Conservation (phyloP, 2,329 filamentous ascomycete species). For the Neurospora crassa region DNA sequence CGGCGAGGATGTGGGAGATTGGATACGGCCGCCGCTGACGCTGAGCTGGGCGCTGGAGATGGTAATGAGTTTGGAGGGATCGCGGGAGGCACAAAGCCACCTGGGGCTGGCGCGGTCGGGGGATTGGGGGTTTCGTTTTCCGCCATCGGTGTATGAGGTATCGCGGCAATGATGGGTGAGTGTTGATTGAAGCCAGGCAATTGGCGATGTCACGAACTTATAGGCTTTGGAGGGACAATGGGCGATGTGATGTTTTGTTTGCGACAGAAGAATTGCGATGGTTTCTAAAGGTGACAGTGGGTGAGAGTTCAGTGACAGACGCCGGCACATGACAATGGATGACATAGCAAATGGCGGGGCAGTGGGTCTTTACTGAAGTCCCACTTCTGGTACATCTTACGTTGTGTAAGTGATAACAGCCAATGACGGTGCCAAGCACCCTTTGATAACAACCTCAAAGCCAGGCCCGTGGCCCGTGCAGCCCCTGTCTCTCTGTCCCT, state of each 20-base stretch:
- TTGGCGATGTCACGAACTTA: background rate
- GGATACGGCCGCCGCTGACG: conserved; percentile 30
- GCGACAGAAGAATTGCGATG: background rate
- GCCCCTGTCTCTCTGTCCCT: background rate
- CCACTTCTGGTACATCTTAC: background rate
- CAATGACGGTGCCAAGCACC: background rate
- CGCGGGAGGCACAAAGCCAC: conserved; percentile 40
- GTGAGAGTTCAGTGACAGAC: background rate
- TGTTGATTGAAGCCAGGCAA: background rate
- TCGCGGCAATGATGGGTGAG: background rate
- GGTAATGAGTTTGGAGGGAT: conserved; percentile 27
- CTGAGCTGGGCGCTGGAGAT: conserved; percentile 44
- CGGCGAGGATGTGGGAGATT: conserved; percentile 46
- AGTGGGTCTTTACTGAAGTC: background rate
- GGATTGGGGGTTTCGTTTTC: conserved; percentile 6
- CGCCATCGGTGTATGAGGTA: conserved; percentile 17
- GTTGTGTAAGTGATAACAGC: background rate
- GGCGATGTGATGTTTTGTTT: background rate
- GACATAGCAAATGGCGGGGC: background rate
- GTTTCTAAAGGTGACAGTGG: background rate
- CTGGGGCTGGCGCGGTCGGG: conserved; percentile 22
- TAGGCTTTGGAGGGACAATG: background rate
- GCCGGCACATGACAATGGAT: background rate
- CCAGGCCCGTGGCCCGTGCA: background rate
- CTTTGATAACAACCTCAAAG: background rate